phyloP scores from a whole-genome alignment of 2,329 filamentous ascomycete species.

The Fusarium circinatum region DNA sequence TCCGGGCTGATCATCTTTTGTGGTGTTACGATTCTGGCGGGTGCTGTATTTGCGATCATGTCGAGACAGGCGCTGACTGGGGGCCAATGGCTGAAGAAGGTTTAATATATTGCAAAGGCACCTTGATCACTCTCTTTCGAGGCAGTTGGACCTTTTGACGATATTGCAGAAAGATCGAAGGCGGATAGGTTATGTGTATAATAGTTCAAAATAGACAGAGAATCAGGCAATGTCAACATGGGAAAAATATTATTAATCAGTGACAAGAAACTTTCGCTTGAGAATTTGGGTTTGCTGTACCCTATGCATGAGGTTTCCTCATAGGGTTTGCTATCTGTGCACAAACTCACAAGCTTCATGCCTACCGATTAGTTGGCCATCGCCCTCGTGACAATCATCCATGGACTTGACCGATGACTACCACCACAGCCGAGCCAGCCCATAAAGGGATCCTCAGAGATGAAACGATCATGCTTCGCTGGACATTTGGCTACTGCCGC shows the following conservation, averaged over 20 bases:
- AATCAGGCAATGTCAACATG: background rate
- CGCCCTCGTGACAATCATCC: too few species aligned
- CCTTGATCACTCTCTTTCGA: background rate
- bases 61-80: background rate
- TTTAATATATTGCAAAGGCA: background rate
- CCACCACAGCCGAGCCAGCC: background rate
- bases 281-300: background rate
- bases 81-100: background rate
- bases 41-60: background rate
- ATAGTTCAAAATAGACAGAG: background rate
- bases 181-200: background rate
- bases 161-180: background rate
- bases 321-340: background rate
- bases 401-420: background rate
- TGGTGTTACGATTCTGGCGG: background rate
- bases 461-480: slow-evolving; percentile 20
- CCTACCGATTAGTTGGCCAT: rapidly evolving
- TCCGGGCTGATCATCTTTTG: slow-evolving; percentile 5
- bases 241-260: background rate
- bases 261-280: background rate
- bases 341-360: background rate
- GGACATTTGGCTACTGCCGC: slow-evolving; percentile 17
- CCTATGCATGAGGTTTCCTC: too few species aligned
- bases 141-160: too few species aligned
- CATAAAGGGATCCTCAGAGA: slow-evolving; percentile 31